Base-by-base conservation (phyloP, 2,329 filamentous ascomycete species). In the Leptosphaerulina australis region DNA sequence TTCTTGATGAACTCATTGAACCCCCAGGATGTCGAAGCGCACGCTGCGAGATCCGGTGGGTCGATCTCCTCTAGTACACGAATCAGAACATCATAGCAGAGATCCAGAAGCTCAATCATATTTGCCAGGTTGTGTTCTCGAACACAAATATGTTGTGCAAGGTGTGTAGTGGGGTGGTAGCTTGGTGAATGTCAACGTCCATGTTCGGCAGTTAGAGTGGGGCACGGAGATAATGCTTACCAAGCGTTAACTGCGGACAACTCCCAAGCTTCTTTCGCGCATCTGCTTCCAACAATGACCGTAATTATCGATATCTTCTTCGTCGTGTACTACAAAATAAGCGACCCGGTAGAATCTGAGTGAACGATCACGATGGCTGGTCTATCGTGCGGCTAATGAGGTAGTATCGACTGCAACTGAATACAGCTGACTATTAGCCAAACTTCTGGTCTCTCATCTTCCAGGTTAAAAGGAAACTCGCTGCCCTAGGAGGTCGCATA, bases 1-100 rank as follows among this genome's bases (percentile, higher is more conserved):
- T 76, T 77, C 38, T 73, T 76, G 43, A 88, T 76, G 55, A 83
- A 82, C 25, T 74, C 68, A 50, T 81, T 71, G 36, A 91, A 72
- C 3, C 52, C 63, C 33, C 47, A 56, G 1, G 63, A 70, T 3
- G 68, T 66, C 30, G 58, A 57, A 4, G 68, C 63, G 50, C 68
- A 69, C 24, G 63, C 50, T 4, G 62, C 68, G 11, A 72, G 50
- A 43, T 72, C 69, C 18, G 57, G 57, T 3, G 69, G 63, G 3
- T 70, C 54, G 17, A 71, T 46, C 28, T 69, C 67, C 28, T 69
- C 65, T 14, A 72, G 49, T 10, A 72, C 70, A 10, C 62, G 61
- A 11, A 71, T 71, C 43, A 72, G 40, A 11, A 71, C 63, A 43
- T 72, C 69, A 41, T 71, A 71, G 51, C 64, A 71, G 1, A 71